Evolutionary conservation across 768 basidiomycete species (phyloP), one percentile per base, ranked within the genome.

Genomic region (Panellus pusillus): DNA sequence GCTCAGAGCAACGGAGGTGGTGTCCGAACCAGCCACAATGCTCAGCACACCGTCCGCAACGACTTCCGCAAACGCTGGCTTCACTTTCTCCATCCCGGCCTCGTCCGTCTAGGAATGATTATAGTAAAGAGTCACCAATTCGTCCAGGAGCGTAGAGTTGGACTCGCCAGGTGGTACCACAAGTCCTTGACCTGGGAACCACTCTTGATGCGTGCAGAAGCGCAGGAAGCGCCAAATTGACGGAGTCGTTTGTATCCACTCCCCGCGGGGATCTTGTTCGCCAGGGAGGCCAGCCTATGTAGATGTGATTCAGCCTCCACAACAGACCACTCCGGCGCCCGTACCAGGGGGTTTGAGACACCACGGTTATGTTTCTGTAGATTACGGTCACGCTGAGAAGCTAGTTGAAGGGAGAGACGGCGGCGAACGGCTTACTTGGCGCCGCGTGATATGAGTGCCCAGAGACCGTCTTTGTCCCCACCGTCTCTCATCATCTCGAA

Each of bases 391-490:
- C 28, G 27, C 12, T 36, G 15, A 1, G 52, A 32, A 41, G 37
- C 32, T 14, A 15, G 37, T 14, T n/a, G n/a, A 32, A n/a, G 31
- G 36, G 46, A 1, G 40, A 5, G n/a, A 17, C 8, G 39, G 50
- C 38, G 11, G 12, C 46, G 31, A 35, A 51, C 6, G 13, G 13
- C 73, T 55, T 62, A 81, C 80, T 64, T 67, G 50, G 79, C 64
- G 14, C 74, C 72, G 15, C 66, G 68, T 59, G 78, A 74, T 12
- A 81, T 60, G 17, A 77, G 61, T 17, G 74, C 68, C 78, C 78
- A 78, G 4, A 78, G 65, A 12, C 75, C 70, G n/a, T 74, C 68
- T 42, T 68, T 66, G 55, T 83, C 80, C 1, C 74, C 77, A 47
- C 44, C 45, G 64, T 78, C 73, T 1, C 58, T 59, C 53, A 76